Evolutionary conservation across 345 rosid genomes (phyloP), one percentile per base, ranked within the genome.

Genomic region (Euphorbia tirucalli): DNA sequence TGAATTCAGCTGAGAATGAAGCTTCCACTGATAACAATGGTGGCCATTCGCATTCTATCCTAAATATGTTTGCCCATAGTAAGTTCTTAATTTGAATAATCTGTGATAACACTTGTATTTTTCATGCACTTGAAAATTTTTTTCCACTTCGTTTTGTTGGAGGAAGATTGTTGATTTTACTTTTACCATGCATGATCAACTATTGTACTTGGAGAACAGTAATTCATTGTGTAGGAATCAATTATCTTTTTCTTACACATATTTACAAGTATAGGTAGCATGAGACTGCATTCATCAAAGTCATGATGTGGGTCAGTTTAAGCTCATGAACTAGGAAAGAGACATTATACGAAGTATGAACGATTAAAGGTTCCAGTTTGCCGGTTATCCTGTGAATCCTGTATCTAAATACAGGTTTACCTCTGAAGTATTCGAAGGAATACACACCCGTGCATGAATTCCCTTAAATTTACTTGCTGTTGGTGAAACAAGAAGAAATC

Each of bases 1-100:
- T 76, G 48, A 72, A 69, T 54, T 90, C 94, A 57, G 54, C 78
- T 70, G 94, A 88, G 76, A 83, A 68, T 74, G 89, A 86, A 58
- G 83, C 35, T 50, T 66, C 81, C 50, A 21, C 68, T 43, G 79
- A 76, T 56, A 58, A 74, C 74, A 77, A 81, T 74, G 88, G 37
- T 62, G 82, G 70, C 64, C 56, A 70, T 65, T 55, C 68, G 22
- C 75, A 66, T 69, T 78, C 81, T 74, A 79, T 79, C 22, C 77
- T 84, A 21, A 64, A 81, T 65, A 60, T 87, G 60, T 61, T 72
- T 55, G 82, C 80, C 63, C 84, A 83, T 63, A 86, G 98, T 93
- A 79, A 87, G 93, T 83, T 72, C 55, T 28, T 1, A 77, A 24
- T 60, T 49, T 22, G 22, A 24, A 56, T 66, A 24, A 74, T 57